A percentile compares a stretch with the other conserved stretches of the same genome.
Evolutionary conservation across 768 basidiomycete species (phyloP).

Genomic region (Psilocybe tampanensis): DNA sequence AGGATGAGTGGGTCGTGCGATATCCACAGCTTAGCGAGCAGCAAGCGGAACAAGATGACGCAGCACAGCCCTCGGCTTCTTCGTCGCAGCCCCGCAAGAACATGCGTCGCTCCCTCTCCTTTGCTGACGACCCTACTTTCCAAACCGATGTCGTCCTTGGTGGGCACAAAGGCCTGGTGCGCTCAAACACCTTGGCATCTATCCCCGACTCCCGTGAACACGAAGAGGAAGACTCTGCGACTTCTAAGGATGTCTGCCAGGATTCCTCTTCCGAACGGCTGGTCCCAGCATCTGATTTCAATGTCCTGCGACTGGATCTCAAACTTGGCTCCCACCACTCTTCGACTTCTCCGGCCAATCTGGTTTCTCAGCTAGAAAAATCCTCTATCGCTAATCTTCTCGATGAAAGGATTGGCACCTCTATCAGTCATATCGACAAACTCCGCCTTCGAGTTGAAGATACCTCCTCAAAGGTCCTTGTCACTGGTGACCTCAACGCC

Average conservation of each 20-base stretch:
- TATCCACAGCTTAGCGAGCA: constrained; percentile 78
- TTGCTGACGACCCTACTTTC: constrained; percentile 78
- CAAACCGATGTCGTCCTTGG: constrained; percentile 68
- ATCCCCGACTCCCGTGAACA: constrained; percentile 49
- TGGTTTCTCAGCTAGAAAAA: constrained; percentile 93
- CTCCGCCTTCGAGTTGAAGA: constrained; percentile 88
- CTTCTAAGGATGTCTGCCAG: constrained; percentile 28
- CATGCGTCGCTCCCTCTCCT: constrained; percentile 73
- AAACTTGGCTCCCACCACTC: constrained; percentile 81
- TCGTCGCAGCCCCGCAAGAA: constrained; percentile 37
- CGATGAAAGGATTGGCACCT: constrained; percentile 77
- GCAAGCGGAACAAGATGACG: constrained; percentile 23
- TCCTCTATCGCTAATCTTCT: constrained; percentile 90
- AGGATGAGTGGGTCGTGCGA: constrained; percentile 83
- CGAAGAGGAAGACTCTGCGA: constrained; percentile 26
- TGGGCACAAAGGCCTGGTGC: constrained; percentile 49
- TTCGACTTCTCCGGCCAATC: constrained; percentile 61
- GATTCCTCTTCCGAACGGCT: constrained; percentile 33
- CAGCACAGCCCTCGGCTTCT: constrained; percentile 27
- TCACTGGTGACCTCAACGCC: constrained; percentile 97
- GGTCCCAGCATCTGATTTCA: constrained; percentile 65
- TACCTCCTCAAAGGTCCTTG: constrained; percentile 92
- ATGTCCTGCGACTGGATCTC: constrained; percentile 90
- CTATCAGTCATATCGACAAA: constrained; percentile 79
- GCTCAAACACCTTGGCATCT: constrained; percentile 61